These are phyloP conservation scores for Ilyonectria destructans DNA, from an alignment of 2,329 filamentous ascomycete species.

Conservation along the genomic window DNA sequence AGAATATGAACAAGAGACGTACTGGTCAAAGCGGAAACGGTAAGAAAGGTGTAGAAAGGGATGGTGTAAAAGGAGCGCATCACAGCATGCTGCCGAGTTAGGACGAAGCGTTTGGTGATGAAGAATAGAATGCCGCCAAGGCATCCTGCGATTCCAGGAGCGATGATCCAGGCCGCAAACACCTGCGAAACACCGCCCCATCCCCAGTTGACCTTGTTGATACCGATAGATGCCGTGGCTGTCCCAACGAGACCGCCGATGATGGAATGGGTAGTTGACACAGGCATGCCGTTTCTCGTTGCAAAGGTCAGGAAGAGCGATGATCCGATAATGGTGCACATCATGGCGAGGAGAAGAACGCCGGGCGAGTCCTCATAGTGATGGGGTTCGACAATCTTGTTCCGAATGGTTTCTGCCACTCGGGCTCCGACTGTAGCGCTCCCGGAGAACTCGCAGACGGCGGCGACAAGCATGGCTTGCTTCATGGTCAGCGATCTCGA, in stretches of 20 bases:
- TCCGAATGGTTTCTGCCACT: slow-evolving; percentile 64
- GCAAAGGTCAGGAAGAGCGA: slow-evolving; percentile 69
- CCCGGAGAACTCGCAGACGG: slow-evolving; percentile 62
- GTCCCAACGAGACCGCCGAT: slow-evolving; percentile 61
- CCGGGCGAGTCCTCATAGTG: slow-evolving; percentile 61
- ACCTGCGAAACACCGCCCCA: slow-evolving; percentile 57
- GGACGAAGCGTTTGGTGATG: slow-evolving; percentile 53
- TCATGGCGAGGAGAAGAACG: slow-evolving; percentile 69
- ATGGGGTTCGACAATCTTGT: slow-evolving; percentile 61
- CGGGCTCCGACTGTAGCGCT: slow-evolving; percentile 57
- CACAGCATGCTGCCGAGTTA: slow-evolving; percentile 51
- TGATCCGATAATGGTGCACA: slow-evolving; percentile 67
- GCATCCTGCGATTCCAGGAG: slow-evolving; percentile 54
- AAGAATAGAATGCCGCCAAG: slow-evolving; percentile 54
- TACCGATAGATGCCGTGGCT: slow-evolving; percentile 56
- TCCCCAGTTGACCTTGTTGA: slow-evolving; percentile 56
- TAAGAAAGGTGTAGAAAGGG: slow-evolving; percentile 58
- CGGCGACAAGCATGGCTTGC: slow-evolving; percentile 62
- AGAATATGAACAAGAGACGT: slow-evolving; percentile 20
- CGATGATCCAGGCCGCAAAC: slow-evolving; percentile 58
- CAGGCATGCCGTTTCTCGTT: slow-evolving; percentile 66
- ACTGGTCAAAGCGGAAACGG: slow-evolving; percentile 55
- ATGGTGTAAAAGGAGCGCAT: slow-evolving; percentile 55
- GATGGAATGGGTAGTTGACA: slow-evolving; percentile 70
- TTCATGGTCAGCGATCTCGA: slow-evolving; percentile 64